Evolutionary conservation across 176 grass and related monocot genomes (phyloP), one percentile per base, ranked within the genome.

Genomic region (Lolium rigidum): DNA sequence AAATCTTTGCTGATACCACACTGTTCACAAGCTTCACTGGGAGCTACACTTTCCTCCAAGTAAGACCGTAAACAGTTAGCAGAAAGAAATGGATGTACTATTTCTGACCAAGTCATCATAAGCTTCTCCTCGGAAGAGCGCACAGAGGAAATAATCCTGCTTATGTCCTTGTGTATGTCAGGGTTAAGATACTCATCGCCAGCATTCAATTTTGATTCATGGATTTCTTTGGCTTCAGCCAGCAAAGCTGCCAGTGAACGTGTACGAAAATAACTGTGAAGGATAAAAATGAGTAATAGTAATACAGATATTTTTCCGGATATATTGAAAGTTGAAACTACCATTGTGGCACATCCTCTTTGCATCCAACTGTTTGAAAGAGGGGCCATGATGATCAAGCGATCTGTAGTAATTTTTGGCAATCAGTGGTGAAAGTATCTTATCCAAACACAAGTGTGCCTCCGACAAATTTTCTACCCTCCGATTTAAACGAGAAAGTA

Each of bases 401-500:
- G 84, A 87, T 83, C 59, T 85, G 70, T 67, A 41, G 41, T 90
- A 79, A 83, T 85, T 87, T 80, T 86, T 74, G 3, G 72, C 22
- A 77, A 81, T 76, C 79, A 73, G 51, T 44, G 44, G 70, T 56
- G 50, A 37, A 74, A 87, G 87, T 11, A 11, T 21, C 57, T 83
- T 90, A 17, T 55, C 15, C 50, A 94, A 74, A 54, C 55, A 59
- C 41, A 37, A 41, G 3, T 21, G 63, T 72, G 51, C 41, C 48
- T 60, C 80, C 21, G 28, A 71, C 24, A 80, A 24, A 67, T 80
- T 82, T 61, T 83, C 31, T 83, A 85, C 78, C 74, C 87, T 92
- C 67, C 79, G 84, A 44, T 86, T 90, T 57, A 94, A 78, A 87
- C 90, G 87, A 83, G 28, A 60, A 24, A 71, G 82, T 75, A 92